Percentiles rank a stretch among this genome's conserved stretches.
Conservation (phyloP, 768 basidiomycete species). For the Phlegmacium glaucopus region DNA sequence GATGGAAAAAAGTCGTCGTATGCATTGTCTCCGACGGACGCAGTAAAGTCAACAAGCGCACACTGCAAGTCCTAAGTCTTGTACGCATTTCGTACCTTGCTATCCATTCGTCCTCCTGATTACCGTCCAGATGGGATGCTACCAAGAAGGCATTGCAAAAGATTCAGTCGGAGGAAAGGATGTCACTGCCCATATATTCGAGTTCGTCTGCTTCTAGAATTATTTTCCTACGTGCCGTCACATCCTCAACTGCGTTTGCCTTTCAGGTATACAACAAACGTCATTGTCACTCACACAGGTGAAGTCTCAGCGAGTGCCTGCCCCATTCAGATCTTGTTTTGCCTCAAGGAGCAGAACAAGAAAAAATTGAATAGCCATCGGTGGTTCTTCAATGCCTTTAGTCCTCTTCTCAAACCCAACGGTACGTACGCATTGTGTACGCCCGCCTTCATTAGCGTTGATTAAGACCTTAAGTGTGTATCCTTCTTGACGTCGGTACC, state of each 20-base stretch:
- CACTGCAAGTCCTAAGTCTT: slow-evolving; percentile 82
- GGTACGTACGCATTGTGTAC: slow-evolving; percentile 35
- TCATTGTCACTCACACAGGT: slow-evolving; percentile 73
- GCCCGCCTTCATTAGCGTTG: slow-evolving; percentile 1
- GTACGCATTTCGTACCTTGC: slow-evolving; percentile 35
- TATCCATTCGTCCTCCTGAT: not conserved
- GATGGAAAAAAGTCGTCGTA: slow-evolving; percentile 90
- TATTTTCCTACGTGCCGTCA: not conserved
- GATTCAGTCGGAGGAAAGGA: slow-evolving; percentile 87
- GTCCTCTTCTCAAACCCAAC: slow-evolving; percentile 82
- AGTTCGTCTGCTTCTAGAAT: slow-evolving; percentile 43
- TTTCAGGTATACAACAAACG: slow-evolving; percentile 69
- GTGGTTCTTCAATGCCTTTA: slow-evolving; percentile 98
- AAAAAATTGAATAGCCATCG: slow-evolving; percentile 95
- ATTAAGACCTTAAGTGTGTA: slow-evolving; percentile 53
- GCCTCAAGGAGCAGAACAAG: slow-evolving; percentile 94
- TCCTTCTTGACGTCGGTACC: slow-evolving; percentile 93
- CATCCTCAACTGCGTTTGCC: not conserved
- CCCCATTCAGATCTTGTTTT: slow-evolving; percentile 86
- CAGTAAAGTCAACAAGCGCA: slow-evolving; percentile 85
- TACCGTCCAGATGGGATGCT: slow-evolving; percentile 67
- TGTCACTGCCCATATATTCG: slow-evolving; percentile 91
- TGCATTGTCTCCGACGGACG: slow-evolving; percentile 86
- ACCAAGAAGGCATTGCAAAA: slow-evolving; percentile 88
- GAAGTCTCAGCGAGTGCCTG: slow-evolving; percentile 76